Conservation (phyloP, 2,329 filamentous ascomycete species). For the Phialemonium atrogriseum region DNA sequence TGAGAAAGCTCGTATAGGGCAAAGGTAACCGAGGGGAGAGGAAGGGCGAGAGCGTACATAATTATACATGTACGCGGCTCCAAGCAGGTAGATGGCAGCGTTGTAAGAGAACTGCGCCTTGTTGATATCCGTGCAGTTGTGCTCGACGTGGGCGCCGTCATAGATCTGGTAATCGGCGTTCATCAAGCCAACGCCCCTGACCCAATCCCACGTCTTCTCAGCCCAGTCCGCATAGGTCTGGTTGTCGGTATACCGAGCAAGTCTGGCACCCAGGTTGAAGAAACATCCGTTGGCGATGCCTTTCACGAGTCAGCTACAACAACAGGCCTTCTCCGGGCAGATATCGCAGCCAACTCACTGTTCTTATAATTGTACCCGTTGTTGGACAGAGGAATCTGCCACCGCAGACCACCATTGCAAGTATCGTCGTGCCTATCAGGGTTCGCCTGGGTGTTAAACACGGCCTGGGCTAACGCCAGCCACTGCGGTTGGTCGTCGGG, state of each 20-base stretch:
- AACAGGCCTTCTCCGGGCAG: constrained; percentile 6
- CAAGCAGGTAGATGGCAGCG: constrained; percentile 52
- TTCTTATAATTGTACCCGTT: constrained; percentile 72
- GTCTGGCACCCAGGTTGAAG: constrained; percentile 58
- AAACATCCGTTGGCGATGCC: constrained; percentile 55
- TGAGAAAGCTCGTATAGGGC: background rate
- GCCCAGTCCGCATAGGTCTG: constrained; percentile 56
- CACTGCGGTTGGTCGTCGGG: constrained; percentile 47
- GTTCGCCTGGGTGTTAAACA: constrained; percentile 55
- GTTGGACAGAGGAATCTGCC: constrained; percentile 71
- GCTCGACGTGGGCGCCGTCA: constrained; percentile 50
- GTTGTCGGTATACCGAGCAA: constrained; percentile 64
- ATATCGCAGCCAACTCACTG: constrained; percentile 6
- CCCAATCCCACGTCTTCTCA: constrained; percentile 55
- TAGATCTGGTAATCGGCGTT: constrained; percentile 49
- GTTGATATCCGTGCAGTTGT: constrained; percentile 54
- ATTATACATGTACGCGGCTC: constrained; percentile 63
- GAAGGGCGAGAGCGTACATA: constrained; percentile 28
- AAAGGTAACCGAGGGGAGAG: background rate
- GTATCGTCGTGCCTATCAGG: constrained; percentile 54
- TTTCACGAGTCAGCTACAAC: constrained; percentile 10
- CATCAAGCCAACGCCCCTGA: constrained; percentile 45
- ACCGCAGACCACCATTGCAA: constrained; percentile 64
- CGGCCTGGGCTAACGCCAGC: constrained; percentile 60
- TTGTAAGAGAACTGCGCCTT: constrained; percentile 61